Evolutionary conservation across 345 rosid genomes (phyloP), one percentile per base, ranked within the genome.

Genomic region (Corymbia maculata): DNA sequence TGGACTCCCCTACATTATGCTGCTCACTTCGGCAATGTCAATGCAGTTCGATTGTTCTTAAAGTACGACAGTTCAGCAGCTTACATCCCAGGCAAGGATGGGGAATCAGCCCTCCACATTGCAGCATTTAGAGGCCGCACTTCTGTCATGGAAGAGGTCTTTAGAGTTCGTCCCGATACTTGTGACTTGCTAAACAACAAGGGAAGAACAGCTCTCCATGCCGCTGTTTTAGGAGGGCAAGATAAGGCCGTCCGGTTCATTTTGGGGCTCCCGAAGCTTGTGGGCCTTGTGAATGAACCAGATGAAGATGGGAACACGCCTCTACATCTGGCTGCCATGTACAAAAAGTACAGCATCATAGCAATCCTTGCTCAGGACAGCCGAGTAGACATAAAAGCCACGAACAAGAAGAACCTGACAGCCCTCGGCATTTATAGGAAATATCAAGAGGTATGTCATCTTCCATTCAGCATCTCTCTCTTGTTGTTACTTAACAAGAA

Each of bases 231-330:
- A 55, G 88, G 86, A 15, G 91, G 91, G 19, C 79, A 85, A 21
- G 45, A 9, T 22, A 49, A 86, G 44, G 36, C 88, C 2, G 89
- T 86, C 36, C 51, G 53, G n/a, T 51, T 82, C 87, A 88, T 90
- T 15, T 28, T 90, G 17, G 64, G 70, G 22, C 86, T 85, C 6
- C 47, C 79, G 0, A 13, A 52, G 17, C 52, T 44, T 3, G 87
- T 7, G 51, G 85, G 45, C 45, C 91, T 89, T 15, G 70, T 88
- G 52, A 92, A 89, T 19, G 87, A 88, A 16, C 57, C 26, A 13
- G 93, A 92, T 11, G 4, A 53, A 16, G 90, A 87, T 64, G 93
- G 91, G 86, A 92, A 92, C 85, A 92, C 93, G 32, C 91, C 89
- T 4, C 51, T 90, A 88, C 93, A 90, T 87, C 85, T 90, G 85